A percentile compares a stretch with the other conserved stretches of the same genome.
Conservation (phyloP, 805 yeast species). For the Pichia sporocuriosa region DNA sequence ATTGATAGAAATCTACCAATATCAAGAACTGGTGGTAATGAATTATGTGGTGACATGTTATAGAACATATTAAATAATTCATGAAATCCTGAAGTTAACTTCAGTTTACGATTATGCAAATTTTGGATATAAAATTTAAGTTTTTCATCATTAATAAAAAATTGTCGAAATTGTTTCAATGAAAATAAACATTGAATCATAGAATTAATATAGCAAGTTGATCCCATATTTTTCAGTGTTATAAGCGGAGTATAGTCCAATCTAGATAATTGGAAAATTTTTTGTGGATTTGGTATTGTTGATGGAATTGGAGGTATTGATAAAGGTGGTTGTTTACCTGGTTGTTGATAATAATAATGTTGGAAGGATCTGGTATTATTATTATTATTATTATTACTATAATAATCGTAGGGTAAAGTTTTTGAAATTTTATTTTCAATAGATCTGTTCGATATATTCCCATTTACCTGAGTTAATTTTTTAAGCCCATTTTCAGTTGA, state of each 20-base stretch:
- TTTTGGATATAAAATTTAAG: slow-evolving; percentile 13
- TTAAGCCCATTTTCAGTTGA: neutral
- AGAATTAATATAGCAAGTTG: slow-evolving; percentile 71
- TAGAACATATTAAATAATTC: slow-evolving; percentile 52
- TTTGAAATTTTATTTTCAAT: no score
- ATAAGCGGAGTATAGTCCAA: slow-evolving; percentile 19
- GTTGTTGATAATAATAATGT: no score
- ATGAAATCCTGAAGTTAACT: slow-evolving; percentile 43
- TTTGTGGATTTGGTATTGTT: neutral
- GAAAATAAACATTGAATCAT: slow-evolving; percentile 67
- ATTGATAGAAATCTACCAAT: slow-evolving; percentile 48
- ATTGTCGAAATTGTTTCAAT: slow-evolving; percentile 38
- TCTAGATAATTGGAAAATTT: neutral
- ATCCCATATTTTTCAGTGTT: slow-evolving; percentile 57
- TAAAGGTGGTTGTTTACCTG: neutral
- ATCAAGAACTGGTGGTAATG: slow-evolving; percentile 53
- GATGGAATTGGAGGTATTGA: neutral
- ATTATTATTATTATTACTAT: no score
- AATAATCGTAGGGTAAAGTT: no score
- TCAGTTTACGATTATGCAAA: slow-evolving; percentile 3
- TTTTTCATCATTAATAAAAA: slow-evolving; percentile 38
- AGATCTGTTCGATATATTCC: neutral
- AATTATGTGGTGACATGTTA: slow-evolving; percentile 25
- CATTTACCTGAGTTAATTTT: neutral
- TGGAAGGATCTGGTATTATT: no score